These are phyloP conservation scores for Wickerhamomyces xylosicus DNA, from an alignment of 805 yeast genomes.

Conservation along the genomic window DNA sequence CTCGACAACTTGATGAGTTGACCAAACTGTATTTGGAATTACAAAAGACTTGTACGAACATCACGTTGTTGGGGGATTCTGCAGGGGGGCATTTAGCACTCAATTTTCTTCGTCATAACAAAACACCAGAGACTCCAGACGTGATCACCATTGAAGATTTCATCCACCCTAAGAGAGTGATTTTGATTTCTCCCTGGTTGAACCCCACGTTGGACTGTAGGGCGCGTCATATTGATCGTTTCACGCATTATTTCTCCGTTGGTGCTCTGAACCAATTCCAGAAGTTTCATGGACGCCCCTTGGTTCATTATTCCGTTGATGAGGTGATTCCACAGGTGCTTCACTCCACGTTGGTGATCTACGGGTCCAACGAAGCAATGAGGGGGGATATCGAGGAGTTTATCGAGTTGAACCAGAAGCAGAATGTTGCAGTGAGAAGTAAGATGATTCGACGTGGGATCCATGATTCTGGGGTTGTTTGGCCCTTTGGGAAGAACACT, in stretches of 20 bases:
- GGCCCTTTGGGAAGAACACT: background rate
- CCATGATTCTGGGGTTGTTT: background rate
- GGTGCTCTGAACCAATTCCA: background rate
- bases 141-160: background rate
- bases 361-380: background rate
- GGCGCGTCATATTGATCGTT: background rate
- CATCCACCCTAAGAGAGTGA: background rate
- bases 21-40: constrained; percentile 12
- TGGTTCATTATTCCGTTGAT: background rate
- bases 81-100: constrained; percentile 21
- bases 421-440: background rate
- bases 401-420: background rate
- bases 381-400: background rate
- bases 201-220: background rate
- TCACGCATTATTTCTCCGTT: background rate
- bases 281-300: background rate
- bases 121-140: background rate
- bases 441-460: background rate
- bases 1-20: constrained; percentile 19
- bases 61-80: constrained; percentile 22
- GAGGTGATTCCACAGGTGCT: background rate
- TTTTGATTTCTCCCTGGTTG: background rate
- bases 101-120: constrained; percentile 9
- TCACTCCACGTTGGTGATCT: background rate
- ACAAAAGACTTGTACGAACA: constrained; percentile 7